These are phyloP conservation scores for Trichoderma gamsii DNA, from an alignment of 495 filamentous ascomycete species.

Conservation along the genomic window DNA sequence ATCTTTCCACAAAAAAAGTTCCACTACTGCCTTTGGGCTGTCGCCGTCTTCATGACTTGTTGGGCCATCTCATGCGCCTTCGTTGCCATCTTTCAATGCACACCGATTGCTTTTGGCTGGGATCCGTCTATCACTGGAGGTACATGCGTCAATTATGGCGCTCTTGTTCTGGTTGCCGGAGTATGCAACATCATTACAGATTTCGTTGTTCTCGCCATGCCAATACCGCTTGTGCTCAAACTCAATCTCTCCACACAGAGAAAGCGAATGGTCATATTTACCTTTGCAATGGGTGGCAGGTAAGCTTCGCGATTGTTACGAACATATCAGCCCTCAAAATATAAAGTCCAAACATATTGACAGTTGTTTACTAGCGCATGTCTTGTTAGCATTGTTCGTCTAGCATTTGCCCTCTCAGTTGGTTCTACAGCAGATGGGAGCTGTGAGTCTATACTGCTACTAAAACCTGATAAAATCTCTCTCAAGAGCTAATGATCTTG, in stretches of 20 bases:
- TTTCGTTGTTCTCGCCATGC: background rate
- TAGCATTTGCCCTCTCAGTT: background rate
- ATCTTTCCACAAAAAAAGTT: background rate
- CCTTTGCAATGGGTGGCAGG: slow-evolving; percentile 3
- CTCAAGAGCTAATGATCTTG: background rate
- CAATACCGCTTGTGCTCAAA: background rate
- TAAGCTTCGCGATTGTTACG: background rate
- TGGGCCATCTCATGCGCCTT: background rate
- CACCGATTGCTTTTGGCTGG: background rate
- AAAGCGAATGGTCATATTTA: background rate
- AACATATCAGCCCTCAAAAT: background rate
- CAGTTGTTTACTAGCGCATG: background rate
- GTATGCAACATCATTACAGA: slow-evolving; percentile 7
- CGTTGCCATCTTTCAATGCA: background rate
- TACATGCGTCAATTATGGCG: background rate
- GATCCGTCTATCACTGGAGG: background rate
- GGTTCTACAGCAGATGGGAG: slow-evolving; percentile 1
- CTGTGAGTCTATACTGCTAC: background rate
- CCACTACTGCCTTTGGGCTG: background rate
- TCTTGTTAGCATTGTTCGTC: background rate
- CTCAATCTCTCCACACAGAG: background rate
- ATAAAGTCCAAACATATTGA: background rate
- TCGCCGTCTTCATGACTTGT: background rate
- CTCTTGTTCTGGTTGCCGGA: background rate
- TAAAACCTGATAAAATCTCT: background rate